A percentile compares a stretch with the other conserved stretches of the same genome.
These are phyloP conservation scores for Stemphylium lycopersici DNA, from an alignment of 2,329 filamentous ascomycete species.

Conservation along the genomic window DNA sequence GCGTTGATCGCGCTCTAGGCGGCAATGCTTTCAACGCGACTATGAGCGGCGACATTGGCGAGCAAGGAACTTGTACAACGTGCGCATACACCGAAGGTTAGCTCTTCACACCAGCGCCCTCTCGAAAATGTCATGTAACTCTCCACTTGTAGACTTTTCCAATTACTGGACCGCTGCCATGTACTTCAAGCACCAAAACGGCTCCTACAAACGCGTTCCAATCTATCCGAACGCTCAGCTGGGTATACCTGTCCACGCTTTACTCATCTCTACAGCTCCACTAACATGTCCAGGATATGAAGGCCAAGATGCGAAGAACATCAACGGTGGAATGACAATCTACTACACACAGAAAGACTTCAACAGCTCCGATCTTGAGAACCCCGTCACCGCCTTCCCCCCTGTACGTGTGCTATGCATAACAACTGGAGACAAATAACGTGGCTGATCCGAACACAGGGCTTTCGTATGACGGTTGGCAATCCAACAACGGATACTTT, in stretches of 20 bases:
- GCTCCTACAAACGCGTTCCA: slow-evolving; percentile 37
- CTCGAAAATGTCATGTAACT: no score
- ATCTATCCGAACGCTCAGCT: slow-evolving; percentile 32
- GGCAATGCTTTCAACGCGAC: slow-evolving; percentile 29
- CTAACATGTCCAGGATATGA: not conserved
- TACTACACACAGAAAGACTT: slow-evolving; percentile 46
- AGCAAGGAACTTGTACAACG: slow-evolving; percentile 20
- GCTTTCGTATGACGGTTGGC: slow-evolving; percentile 43
- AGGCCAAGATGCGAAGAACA: slow-evolving; percentile 16
- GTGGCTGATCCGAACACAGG: slow-evolving; percentile 1
- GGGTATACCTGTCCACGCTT: not conserved
- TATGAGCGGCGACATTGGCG: slow-evolving; percentile 20
- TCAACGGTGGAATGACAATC: slow-evolving; percentile 42
- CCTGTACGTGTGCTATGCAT: slow-evolving; percentile 11
- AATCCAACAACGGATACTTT: slow-evolving; percentile 37
- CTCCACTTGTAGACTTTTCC: slow-evolving; percentile 7
- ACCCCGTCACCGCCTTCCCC: slow-evolving; percentile 36
- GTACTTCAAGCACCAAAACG: slow-evolving; percentile 40
- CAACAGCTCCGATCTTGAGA: slow-evolving; percentile 40
- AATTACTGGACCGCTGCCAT: slow-evolving; percentile 32
- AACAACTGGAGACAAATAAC: no score
- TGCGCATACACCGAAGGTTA: slow-evolving; percentile 36
- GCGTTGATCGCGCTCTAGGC: slow-evolving; percentile 1
- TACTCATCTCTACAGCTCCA: no score
- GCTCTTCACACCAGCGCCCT: not conserved